phyloP scores from a whole-genome alignment of 345 rosid species.

The Boechera retrofracta region DNA sequence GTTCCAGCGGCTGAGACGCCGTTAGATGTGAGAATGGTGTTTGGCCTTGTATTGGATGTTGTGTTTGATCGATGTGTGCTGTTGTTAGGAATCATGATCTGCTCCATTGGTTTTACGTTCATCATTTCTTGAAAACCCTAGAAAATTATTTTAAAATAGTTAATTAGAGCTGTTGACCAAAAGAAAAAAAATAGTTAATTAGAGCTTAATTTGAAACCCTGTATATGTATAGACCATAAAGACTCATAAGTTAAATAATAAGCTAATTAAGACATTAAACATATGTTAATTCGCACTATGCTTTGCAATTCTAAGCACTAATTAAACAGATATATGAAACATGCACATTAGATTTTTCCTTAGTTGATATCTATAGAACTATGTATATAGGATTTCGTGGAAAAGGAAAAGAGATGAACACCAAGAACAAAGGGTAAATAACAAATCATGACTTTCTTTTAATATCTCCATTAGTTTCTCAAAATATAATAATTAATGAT shows the following conservation, averaged over 20 bases:
- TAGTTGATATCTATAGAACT: background rate
- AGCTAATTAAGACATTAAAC: background rate
- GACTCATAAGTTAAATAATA: background rate
- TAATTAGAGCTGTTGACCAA: background rate
- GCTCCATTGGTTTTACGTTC: conserved; percentile 50
- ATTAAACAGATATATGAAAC: conserved; percentile 13
- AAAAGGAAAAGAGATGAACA: conserved; percentile 29
- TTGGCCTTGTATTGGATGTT: conserved; percentile 39
- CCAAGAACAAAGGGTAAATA: conserved; percentile 36
- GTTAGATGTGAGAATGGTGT: conserved; percentile 29
- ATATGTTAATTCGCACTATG: background rate
- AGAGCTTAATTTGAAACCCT: conserved; percentile 23
- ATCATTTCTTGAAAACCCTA: conserved; percentile 50
- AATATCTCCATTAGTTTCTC: conserved; percentile 1
- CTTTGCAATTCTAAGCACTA: background rate
- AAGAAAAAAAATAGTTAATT: background rate
- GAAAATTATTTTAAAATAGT: background rate
- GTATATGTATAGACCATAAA: background rate
- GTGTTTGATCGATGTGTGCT: conserved; percentile 43
- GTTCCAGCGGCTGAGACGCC: conserved; percentile 33
- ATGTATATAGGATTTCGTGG: background rate
- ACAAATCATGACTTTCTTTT: conserved; percentile 32
- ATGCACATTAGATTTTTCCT: conserved; percentile 20
- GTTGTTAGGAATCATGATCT: conserved; percentile 41
- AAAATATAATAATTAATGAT: conserved; percentile 9